A percentile compares a stretch with the other conserved stretches of the same genome.
Conservation (phyloP, 2,329 filamentous ascomycete genomes). For the Berkeleyomyces rouxiae region DNA sequence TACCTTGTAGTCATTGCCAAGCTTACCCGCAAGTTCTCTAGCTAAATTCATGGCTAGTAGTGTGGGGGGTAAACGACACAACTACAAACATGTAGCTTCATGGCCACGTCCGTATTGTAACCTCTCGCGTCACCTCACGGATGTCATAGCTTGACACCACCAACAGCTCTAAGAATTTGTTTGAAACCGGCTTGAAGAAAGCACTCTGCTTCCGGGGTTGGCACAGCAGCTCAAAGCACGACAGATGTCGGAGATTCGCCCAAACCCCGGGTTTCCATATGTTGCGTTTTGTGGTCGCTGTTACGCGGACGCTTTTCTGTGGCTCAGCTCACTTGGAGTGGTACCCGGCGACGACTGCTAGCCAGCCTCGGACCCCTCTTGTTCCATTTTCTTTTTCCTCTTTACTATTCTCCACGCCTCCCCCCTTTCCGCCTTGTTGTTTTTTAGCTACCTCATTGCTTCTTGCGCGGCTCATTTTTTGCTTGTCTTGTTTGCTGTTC, state of each 20-base stretch:
- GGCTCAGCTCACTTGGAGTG: background rate
- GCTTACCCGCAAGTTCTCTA: constrained; percentile 74
- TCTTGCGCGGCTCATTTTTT: background rate
- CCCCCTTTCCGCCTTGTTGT: background rate
- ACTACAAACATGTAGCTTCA: background rate
- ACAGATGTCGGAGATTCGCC: background rate
- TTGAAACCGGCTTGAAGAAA: background rate
- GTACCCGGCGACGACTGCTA: background rate
- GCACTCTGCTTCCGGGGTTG: background rate
- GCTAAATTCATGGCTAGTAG: constrained; percentile 25
- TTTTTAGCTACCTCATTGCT: constrained; percentile 9
- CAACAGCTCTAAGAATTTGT: background rate
- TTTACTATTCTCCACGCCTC: background rate
- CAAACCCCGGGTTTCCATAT: background rate
- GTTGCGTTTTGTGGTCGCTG: background rate
- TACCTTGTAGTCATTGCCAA: constrained; percentile 70
- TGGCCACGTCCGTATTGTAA: too few relatives aligned
- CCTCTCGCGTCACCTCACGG: background rate
- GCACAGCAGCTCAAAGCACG: too few relatives aligned
- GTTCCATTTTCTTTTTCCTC: background rate
- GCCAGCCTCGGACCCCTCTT: background rate
- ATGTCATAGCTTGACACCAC: background rate
- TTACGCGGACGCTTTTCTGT: background rate
- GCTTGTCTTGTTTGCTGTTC: background rate
- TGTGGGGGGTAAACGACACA: background rate